Evolutionary conservation across 495 filamentous ascomycete genomes (phyloP).

Genomic region (Filosporella fistucella): DNA sequence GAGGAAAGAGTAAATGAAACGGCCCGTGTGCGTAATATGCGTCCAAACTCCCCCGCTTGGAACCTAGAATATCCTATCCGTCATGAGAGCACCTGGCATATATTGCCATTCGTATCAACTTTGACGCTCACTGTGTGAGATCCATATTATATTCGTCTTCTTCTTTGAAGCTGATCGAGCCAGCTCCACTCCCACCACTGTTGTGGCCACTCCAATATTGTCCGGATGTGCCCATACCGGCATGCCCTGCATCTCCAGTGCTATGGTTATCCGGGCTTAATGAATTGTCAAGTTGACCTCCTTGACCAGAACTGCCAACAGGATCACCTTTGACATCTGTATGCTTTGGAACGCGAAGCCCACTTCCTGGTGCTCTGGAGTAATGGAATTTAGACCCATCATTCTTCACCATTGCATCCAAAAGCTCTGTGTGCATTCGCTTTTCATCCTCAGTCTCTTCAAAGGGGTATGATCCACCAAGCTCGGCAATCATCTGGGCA

Average conservation of each 20-base stretch:
- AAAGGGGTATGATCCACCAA: constrained; percentile 73
- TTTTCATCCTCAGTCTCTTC: constrained; percentile 88
- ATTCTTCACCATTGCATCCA: constrained; percentile 77
- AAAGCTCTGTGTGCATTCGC: constrained; percentile 88
- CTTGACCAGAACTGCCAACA: constrained; percentile 31
- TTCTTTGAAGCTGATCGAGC: constrained; percentile 72
- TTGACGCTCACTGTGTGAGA: constrained; percentile 45
- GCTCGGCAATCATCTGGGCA: constrained; percentile 61
- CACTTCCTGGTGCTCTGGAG: constrained; percentile 75
- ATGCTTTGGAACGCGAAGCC: constrained; percentile 85
- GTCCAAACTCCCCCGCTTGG: background rate
- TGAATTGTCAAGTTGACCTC: constrained; percentile 50
- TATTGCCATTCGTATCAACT: too few species aligned
- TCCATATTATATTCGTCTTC: constrained; percentile 91
- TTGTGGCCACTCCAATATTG: constrained; percentile 71
- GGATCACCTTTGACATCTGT: constrained; percentile 87
- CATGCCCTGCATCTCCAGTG: constrained; percentile 49
- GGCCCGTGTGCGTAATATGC: background rate
- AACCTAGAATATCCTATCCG: too few species aligned
- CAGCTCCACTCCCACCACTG: constrained; percentile 51
- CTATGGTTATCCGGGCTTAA: constrained; percentile 69
- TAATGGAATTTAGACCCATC: constrained; percentile 70
- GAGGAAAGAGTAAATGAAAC: constrained; percentile 26
- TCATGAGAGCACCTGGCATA: too few species aligned
- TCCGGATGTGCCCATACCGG: constrained; percentile 36